phyloP scores from a whole-genome alignment of 148 eudicot species.

The Pharnaceum exiguum region DNA sequence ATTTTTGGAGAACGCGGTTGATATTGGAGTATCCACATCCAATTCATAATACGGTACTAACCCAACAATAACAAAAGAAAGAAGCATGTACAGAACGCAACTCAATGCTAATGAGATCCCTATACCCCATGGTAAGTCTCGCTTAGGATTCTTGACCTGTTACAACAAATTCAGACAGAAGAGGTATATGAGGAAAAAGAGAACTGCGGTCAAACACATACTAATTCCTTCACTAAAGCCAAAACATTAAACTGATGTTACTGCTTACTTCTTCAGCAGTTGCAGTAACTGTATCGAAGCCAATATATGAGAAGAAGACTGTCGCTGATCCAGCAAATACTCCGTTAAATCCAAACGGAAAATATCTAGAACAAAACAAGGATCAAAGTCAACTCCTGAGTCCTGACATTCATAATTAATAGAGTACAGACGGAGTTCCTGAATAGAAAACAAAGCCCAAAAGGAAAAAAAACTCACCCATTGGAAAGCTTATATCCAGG shows the following conservation, averaged over 20 bases:
- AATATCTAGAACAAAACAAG: constrained; percentile 27
- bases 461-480: constrained; percentile 34
- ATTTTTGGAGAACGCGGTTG: constrained; percentile 61
- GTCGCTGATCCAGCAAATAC: constrained; percentile 69
- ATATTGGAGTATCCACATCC: constrained; percentile 66
- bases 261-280: constrained; percentile 61
- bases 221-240: background rate
- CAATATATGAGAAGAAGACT: constrained; percentile 61
- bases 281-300: constrained; percentile 66
- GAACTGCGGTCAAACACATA: background rate
- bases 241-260: background rate
- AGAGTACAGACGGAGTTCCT: background rate
- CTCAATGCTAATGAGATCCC: constrained; percentile 53
- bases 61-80: constrained; percentile 64
- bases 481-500: constrained; percentile 48
- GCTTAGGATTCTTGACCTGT: constrained; percentile 71
- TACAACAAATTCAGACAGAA: background rate
- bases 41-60: constrained; percentile 55
- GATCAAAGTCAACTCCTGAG: constrained; percentile 6
- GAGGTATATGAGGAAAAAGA: background rate
- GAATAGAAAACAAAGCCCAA: background rate
- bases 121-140: constrained; percentile 59
- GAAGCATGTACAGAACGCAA: constrained; percentile 63
- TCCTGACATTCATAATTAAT: too few relatives aligned
- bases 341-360: constrained; percentile 60